Conservation (phyloP, 2,329 filamentous ascomycete species). For the Aspergillus felis region DNA sequence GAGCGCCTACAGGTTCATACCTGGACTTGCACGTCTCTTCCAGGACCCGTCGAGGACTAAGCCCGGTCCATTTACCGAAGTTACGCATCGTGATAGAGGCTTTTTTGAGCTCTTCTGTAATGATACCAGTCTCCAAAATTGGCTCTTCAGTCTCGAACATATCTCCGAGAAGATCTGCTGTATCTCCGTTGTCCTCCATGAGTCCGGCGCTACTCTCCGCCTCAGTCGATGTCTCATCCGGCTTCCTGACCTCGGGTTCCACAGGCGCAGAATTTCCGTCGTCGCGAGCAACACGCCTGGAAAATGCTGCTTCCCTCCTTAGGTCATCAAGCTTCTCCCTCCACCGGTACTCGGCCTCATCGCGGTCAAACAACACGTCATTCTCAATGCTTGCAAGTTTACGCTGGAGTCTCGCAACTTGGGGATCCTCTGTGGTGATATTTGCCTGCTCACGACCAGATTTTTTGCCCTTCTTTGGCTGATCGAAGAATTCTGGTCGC, state of each 20-base stretch:
- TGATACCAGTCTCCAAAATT: conserved; percentile 43
- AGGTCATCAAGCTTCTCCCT: conserved; percentile 55
- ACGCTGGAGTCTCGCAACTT: conserved; percentile 63
- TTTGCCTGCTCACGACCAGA: conserved; percentile 21
- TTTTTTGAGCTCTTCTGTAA: conserved; percentile 20
- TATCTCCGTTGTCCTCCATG: conserved; percentile 33
- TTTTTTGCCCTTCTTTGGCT: conserved; percentile 40
- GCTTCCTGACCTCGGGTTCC: conserved; percentile 50
- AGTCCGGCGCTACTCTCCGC: conserved; percentile 13
- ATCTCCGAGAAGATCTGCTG: conserved; percentile 49
- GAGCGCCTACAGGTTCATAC: conserved; percentile 36
- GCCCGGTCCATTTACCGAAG: conserved; percentile 77
- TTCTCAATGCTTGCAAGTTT: conserved; percentile 75
- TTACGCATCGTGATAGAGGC: conserved; percentile 61
- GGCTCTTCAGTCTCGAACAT: conserved; percentile 51
- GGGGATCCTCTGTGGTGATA: conserved; percentile 32
- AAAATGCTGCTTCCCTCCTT: conserved; percentile 54
- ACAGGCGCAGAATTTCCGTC: conserved; percentile 25
- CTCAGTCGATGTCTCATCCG: conserved; percentile 16
- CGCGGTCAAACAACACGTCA: conserved; percentile 70
- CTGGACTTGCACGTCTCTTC: conserved; percentile 85
- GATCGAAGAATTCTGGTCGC: conserved; percentile 52
- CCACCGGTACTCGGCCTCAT: conserved; percentile 64
- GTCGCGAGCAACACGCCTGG: conserved; percentile 22
- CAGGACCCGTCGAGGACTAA: conserved; percentile 70